A percentile compares a stretch with the other conserved stretches of the same genome.
These are phyloP conservation scores for Corymbia maculata DNA, from an alignment of 345 rosid genomes.

Conservation along the genomic window DNA sequence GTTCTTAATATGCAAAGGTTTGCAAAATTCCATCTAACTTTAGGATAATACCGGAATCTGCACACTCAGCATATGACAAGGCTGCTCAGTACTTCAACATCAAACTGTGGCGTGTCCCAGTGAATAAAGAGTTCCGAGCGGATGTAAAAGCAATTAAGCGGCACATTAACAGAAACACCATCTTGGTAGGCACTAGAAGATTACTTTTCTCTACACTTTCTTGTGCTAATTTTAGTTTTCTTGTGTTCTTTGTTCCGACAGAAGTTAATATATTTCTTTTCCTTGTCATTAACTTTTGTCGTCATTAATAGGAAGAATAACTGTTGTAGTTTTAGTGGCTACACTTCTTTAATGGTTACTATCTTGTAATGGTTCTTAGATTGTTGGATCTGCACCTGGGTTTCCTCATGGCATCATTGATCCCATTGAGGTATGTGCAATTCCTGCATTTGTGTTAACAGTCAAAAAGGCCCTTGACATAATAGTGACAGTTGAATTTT, in stretches of 20 bases:
- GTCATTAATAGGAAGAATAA: background rate
- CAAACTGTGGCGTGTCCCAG: constrained; percentile 89
- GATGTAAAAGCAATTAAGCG: constrained; percentile 65
- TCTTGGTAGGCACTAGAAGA: constrained; percentile 48
- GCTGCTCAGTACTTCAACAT: constrained; percentile 94
- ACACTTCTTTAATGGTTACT: background rate
- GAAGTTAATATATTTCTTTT: background rate
- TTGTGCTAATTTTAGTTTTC: background rate
- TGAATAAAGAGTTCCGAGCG: constrained; percentile 71
- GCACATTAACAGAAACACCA: constrained; percentile 65
- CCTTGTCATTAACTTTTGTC: background rate
- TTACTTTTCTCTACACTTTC: background rate
- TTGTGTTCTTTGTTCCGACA: background rate
- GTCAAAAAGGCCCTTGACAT: background rate
- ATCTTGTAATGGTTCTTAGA: constrained; percentile 31
- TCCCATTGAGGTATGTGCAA: constrained; percentile 72
- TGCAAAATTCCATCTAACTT: constrained; percentile 2
- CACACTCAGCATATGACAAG: constrained; percentile 96
- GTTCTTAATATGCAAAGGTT: background rate
- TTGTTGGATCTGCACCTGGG: constrained; percentile 98
- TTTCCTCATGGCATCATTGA: constrained; percentile 97
- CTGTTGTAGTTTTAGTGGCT: background rate
- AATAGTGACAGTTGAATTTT: background rate
- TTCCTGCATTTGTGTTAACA: background rate
- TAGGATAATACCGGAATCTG: constrained; percentile 96